phyloP scores from a whole-genome alignment of 345 rosid species.

The Camelina hispida region DNA sequence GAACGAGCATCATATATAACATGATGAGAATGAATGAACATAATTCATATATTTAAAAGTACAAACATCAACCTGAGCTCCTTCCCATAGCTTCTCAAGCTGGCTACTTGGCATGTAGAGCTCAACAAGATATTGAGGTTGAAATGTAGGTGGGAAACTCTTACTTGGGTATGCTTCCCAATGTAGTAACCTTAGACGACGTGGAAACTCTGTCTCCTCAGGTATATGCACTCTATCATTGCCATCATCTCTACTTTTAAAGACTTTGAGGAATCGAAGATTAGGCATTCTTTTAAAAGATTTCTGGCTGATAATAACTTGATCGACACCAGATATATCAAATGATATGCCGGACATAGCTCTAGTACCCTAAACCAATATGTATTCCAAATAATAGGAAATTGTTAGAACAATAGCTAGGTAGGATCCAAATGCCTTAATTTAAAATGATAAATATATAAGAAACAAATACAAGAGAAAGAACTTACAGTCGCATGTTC shows the following conservation, averaged over 20 bases:
- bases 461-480: too few relatives aligned
- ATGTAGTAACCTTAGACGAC: slow-evolving; percentile 17
- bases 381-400: too few relatives aligned
- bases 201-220: neutral
- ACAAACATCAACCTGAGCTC: slow-evolving; percentile 26
- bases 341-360: slow-evolving; percentile 30
- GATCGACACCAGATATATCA: neutral
- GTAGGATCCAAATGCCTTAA: too few relatives aligned
- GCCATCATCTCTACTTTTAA: too few relatives aligned
- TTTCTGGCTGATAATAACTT: neutral
- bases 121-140: slow-evolving; percentile 19
- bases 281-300: slow-evolving; percentile 34
- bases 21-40: neutral
- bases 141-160: slow-evolving; percentile 26
- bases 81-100: slow-evolving; percentile 41
- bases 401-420: too few relatives aligned
- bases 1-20: neutral
- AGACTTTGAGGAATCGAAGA: slow-evolving; percentile 39
- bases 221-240: too few relatives aligned
- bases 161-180: slow-evolving; percentile 39
- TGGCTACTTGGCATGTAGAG: slow-evolving; percentile 20
- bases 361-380: slow-evolving; percentile 36
- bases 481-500: too few relatives aligned
- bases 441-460: too few relatives aligned
- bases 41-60: neutral